Base-by-base conservation (phyloP, 441 rosid genomes). In the Hypseocharis bilobata region DNA sequence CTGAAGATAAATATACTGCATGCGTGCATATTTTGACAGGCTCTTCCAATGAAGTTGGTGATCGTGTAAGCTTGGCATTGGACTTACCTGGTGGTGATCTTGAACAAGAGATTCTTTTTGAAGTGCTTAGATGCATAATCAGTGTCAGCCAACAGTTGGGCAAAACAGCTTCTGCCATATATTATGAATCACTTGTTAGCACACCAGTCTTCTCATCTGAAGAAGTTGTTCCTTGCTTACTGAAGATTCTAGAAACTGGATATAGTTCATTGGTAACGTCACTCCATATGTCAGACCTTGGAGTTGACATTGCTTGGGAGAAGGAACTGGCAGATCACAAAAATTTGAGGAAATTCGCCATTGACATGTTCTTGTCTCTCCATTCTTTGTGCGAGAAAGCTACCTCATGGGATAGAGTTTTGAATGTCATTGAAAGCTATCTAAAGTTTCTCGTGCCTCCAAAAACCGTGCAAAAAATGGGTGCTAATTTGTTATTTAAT, bases 161-260 rank as follows among this genome's bases (percentile, higher is more conserved):
- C 40, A 86, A 84, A 81, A 75, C 86, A 38, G 84, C 91, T 70
- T 82, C 92, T 70, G 83, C 91, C 60, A 68, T 94, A 74, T 84
- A 84, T 83, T 91, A 91, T 73, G 96, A 91, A 83, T 80, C 91
- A 54, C 66, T 85, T 72, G 78, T 85, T 72, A 82, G 91, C 72
- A 78, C 70, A 57, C 77, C 81, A 14, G 42, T 69, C 66, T 76
- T 91, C 68, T 80, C 91, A 66, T 74, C 83, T 60, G 95, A 94
- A 60, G 99, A 94, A 63, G 75, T 88, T 74, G 80, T 87, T 77
- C 83, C 85, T 72, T 82, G 82, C 71, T 77, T 94, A 71, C 76
- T 88, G 75, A 91, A 89, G 80, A 83, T 88, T 76, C 78, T 94
- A 54, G 85, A 89, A 78, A 82, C 83, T 14, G 99, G 99, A 72